A percentile compares a stretch with the other conserved stretches of the same genome.
phyloP scores from a whole-genome alignment of 345 rosid genomes.

The Raphanus raphanistrum region DNA sequence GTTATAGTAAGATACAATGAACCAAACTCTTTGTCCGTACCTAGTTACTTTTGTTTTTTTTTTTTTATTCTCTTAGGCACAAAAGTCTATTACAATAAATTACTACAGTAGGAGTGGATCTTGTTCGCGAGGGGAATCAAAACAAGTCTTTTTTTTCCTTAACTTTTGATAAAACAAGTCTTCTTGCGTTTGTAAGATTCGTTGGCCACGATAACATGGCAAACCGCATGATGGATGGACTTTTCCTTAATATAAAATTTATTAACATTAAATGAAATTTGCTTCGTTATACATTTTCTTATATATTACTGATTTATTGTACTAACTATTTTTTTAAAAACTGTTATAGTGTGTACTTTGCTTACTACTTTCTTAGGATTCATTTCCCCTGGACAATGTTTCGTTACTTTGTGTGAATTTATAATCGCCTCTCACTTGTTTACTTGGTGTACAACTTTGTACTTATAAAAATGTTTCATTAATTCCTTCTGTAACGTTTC shows the following conservation, averaged over 20 bases:
- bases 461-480: conserved; percentile 16
- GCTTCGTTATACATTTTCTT: not conserved
- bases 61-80: not conserved
- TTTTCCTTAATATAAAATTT: not conserved
- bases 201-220: conserved; percentile 41
- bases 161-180: too few relatives aligned
- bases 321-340: not conserved
- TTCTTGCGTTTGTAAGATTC: conserved; percentile 29
- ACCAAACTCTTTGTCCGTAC: conserved; percentile 17
- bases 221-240: conserved; percentile 24
- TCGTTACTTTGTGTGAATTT: conserved; percentile 20
- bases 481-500: conserved; percentile 14
- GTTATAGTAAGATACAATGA: conserved; percentile 11
- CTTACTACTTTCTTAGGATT: conserved; percentile 25
- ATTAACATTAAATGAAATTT: conserved; percentile 1
- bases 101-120: too few relatives aligned
- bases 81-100: not conserved
- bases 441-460: conserved; percentile 11
- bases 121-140: too few relatives aligned
- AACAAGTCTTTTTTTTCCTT: too few relatives aligned
- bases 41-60: not conserved
- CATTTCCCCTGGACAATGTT: conserved; percentile 40
- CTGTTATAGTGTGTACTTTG: conserved; percentile 25
- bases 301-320: conserved; percentile 1
- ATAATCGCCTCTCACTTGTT: conserved; percentile 21